phyloP scores from a whole-genome alignment of 768 basidiomycete species.

The Boletellus emodensis region DNA sequence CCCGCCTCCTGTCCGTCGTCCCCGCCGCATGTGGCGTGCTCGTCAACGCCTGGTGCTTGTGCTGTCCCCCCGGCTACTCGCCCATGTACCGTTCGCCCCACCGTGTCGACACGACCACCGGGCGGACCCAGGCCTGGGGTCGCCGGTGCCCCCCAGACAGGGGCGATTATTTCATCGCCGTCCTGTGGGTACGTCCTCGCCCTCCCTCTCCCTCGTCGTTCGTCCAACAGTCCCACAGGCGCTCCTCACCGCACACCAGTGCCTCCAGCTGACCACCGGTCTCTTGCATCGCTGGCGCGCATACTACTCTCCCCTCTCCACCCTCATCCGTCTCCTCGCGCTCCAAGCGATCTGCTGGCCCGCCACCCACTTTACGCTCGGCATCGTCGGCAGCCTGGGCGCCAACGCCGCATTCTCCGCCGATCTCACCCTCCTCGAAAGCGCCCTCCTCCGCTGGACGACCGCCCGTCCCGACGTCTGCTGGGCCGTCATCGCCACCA shows the following conservation, averaged over 20 bases:
- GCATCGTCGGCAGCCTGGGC: conserved; percentile 51
- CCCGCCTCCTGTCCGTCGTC: conserved; percentile 66
- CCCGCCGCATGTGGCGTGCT: conserved; percentile 67
- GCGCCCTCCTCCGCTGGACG: conserved; percentile 36
- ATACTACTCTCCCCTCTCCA: conserved; percentile 85
- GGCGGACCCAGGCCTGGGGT: conserved; percentile 19
- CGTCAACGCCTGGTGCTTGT: conserved; percentile 55
- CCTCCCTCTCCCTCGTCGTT: background rate
- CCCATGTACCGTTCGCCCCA: conserved; percentile 3
- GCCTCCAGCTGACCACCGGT: conserved; percentile 82
- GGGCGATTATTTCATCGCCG: conserved; percentile 63
- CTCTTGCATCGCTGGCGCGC: conserved; percentile 86
- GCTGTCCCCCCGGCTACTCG: conserved; percentile 39
- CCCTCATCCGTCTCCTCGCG: conserved; percentile 86
- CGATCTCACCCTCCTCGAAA: conserved; percentile 20
- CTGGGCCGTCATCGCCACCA: conserved; percentile 89
- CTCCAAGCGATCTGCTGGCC: conserved; percentile 98
- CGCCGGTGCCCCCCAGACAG: conserved; percentile 44
- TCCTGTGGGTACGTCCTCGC: conserved; percentile 58
- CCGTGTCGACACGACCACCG: background rate
- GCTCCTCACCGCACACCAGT: conserved; percentile 84
- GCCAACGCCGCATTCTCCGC: conserved; percentile 8
- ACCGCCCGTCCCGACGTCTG: conserved; percentile 72
- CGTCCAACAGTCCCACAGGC: conserved; percentile 43
- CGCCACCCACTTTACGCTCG: conserved; percentile 81